A percentile compares a stretch with the other conserved stretches of the same genome.
These are phyloP conservation scores for Baeospora myosura DNA, from an alignment of 1,284 basidiomycete genomes.

Conservation along the genomic window DNA sequence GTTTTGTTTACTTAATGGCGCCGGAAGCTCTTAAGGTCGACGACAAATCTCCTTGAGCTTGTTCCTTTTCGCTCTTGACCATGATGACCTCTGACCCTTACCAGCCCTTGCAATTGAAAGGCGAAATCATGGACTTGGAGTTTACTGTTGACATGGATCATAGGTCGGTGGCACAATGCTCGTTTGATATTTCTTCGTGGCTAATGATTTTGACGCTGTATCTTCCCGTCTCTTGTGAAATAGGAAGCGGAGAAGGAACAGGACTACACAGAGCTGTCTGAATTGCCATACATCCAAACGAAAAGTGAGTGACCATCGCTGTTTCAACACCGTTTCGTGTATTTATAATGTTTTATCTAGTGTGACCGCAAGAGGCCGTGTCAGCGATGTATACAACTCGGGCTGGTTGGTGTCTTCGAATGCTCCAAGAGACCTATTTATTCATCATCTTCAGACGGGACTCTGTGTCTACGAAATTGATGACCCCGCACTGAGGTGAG, in stretches of 20 bases:
- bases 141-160: constrained; percentile 46
- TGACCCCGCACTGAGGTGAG: constrained; percentile 73
- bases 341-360: constrained; percentile 29
- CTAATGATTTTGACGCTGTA: constrained; percentile 2
- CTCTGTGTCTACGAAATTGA: constrained; percentile 90
- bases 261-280: constrained; percentile 81
- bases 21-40: constrained; percentile 4
- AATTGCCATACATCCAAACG: constrained; percentile 91
- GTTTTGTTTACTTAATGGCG: constrained; percentile 5
- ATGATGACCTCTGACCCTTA: constrained; percentile 13
- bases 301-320: constrained; percentile 51
- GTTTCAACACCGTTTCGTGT: constrained; percentile 8
- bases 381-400: constrained; percentile 76
- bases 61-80: constrained; percentile 9
- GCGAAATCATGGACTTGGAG: constrained; percentile 46
- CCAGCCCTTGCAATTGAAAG: constrained; percentile 35
- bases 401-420: constrained; percentile 45
- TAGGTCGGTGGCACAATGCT: constrained; percentile 17
- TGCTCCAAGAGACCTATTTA: constrained; percentile 12
- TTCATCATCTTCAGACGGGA: constrained; percentile 47
- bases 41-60: constrained; percentile 10
- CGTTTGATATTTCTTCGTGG: constrained; percentile 1
- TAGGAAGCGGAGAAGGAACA: constrained; percentile 70
- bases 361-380: constrained; percentile 82
- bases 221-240: constrained; percentile 15